phyloP scores from a whole-genome alignment of 805 yeast genomes.

The Myxozyma neglecta region DNA sequence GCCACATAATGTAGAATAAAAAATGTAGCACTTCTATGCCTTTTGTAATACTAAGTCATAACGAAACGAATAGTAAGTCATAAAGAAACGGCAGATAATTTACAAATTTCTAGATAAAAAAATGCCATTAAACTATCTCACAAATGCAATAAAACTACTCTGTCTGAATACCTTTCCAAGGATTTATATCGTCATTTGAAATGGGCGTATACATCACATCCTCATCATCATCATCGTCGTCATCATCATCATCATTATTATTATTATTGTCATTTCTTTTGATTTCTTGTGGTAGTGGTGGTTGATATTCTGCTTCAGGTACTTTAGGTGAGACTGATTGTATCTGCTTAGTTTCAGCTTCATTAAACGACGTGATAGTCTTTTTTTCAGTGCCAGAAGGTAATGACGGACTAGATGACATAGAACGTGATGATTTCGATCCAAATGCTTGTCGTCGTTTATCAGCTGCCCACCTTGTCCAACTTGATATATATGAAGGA shows the following conservation, averaged over 20 bases:
- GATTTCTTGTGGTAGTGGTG: neutral
- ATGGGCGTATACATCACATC: conserved; percentile 4
- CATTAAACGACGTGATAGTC: neutral
- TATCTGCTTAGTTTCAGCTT: too few species aligned
- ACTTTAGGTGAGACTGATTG: too few species aligned
- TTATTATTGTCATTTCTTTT: neutral
- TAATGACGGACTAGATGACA: neutral
- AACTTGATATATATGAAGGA: conserved; percentile 14
- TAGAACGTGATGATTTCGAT: neutral
- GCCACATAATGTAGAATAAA: too few species aligned
- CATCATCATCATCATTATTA: conserved; percentile 12
- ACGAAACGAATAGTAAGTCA: too few species aligned
- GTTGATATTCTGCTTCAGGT: neutral
- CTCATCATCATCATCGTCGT: conserved; percentile 17
- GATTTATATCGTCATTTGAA: conserved; percentile 14
- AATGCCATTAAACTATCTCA: neutral
- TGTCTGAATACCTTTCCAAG: conserved; percentile 15
- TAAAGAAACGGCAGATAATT: too few species aligned
- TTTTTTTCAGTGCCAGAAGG: neutral
- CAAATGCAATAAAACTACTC: too few species aligned
- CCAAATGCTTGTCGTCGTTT: conserved; percentile 25
- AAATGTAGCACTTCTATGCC: too few species aligned
- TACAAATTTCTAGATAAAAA: neutral
- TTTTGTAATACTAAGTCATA: too few species aligned
- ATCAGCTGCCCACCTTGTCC: conserved; percentile 31